phyloP scores from a whole-genome alignment of 306 rosid species.

The Begonia peltatifolia region DNA sequence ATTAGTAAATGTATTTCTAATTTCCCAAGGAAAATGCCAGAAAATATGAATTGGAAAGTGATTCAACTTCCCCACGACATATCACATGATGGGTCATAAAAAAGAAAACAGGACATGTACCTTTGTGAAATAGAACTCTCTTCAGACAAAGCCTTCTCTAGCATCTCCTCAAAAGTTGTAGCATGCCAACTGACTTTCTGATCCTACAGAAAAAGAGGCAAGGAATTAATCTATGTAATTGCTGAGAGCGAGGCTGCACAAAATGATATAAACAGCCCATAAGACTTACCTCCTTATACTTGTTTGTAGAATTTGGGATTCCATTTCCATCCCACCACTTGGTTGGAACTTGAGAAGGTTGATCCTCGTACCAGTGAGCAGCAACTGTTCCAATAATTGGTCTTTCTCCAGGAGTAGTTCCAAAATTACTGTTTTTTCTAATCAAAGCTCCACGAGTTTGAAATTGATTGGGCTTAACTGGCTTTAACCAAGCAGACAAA shows the following conservation, averaged over 20 bases:
- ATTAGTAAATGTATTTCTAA: background rate
- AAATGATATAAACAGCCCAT: background rate
- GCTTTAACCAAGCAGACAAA: conserved; percentile 53
- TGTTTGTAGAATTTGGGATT: conserved; percentile 80
- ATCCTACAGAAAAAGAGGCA: conserved; percentile 32
- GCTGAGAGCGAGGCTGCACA: too few species aligned
- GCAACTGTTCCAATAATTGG: conserved; percentile 66
- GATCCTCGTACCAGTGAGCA: conserved; percentile 62
- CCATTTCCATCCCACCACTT: conserved; percentile 85
- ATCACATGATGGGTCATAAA: background rate
- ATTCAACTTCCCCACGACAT: background rate
- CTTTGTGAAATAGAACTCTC: conserved; percentile 45
- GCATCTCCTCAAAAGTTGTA: conserved; percentile 80
- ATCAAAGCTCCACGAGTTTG: conserved; percentile 15
- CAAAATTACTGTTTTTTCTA: conserved; percentile 15
- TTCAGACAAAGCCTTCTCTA: conserved; percentile 75
- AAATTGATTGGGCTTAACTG: conserved; percentile 20
- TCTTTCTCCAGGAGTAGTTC: conserved; percentile 48
- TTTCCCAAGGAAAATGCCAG: background rate
- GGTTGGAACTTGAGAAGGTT: conserved; percentile 34
- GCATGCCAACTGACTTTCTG: conserved; percentile 98
- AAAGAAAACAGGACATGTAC: conserved; percentile 5
- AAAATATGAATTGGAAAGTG: background rate
- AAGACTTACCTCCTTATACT: conserved; percentile 75
- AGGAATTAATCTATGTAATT: background rate